Evolutionary conservation across 1,284 basidiomycete species (phyloP), one percentile per base, ranked within the genome.

Genomic region (Microbotryum silenes-acaulis): DNA sequence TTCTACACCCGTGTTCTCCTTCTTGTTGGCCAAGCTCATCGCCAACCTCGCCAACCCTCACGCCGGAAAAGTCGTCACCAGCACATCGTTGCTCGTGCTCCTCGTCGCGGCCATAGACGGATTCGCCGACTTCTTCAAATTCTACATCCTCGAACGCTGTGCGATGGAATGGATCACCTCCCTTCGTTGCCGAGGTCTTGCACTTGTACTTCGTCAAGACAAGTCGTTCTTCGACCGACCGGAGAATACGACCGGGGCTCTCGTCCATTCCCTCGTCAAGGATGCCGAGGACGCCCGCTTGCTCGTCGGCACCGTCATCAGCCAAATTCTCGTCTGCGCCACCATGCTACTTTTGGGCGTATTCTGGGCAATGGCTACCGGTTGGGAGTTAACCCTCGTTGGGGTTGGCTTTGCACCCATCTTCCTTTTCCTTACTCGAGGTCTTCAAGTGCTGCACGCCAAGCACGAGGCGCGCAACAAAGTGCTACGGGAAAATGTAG

Each of bases 351-450:
- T 79, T 1, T 78, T 93, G 14, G 91, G 90, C 4, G 76, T 97
- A 20, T 74, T 88, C 12, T 97, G 93, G 93, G 90, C 94, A 0
- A 79, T 97, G 72, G 82, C 82, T 0, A 78, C 82, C 31, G 91
- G 91, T 0, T 98, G 94, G 94, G 85, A 96, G 76, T 79, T 98
- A 62, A 96, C 93, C 0, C 81, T 98, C 21, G 89, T 90, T 1
- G 94, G 91, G 0, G 75, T 97, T 42, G 91, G 86, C 1, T 82
- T 97, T 42, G 88, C 83, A 0, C 94, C 93, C 0, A 79, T 96
- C 9, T 94, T 97, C 70, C 83, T 84, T 10, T 74, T 82, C 20
- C 79, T 84, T 6, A 88, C 91, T 80, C 81, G 83, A 14, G 37
- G 37, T 42, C 37, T 42, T 42, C 37, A 42, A 18, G 37, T 42